Evolutionary conservation across 2,329 filamentous ascomycete species (phyloP), one percentile per base, ranked within the genome.

Genomic region (Calonectria leucothoes): DNA sequence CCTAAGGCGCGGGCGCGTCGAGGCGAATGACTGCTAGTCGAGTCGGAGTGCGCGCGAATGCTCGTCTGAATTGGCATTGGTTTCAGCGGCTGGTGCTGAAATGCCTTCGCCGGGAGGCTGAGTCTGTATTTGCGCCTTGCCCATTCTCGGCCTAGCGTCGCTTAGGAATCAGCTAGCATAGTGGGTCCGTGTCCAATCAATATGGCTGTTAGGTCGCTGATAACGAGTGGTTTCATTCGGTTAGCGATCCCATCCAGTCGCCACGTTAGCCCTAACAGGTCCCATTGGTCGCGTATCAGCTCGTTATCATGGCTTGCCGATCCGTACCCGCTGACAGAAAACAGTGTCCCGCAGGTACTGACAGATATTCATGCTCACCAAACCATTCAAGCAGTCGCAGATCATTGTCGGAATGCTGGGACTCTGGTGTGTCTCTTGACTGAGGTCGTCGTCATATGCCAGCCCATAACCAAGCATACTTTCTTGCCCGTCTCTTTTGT

Each of bases 41-140:
- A 66, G 65, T 72, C 70, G 70, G 61, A 55, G 49, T 72, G 65
- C 70, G 74, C 75, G 74, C 71, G 66, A 75, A 78, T 81, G 76
- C 76, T 81, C 79, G 74, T 81, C 79, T 78, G 79, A 77, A 79
- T 79, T 82, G 76, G 81, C 77, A 79, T 82, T 78, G 77, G 80
- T 82, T 81, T 82, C 80, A 80, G 79, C 76, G 74, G 59, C 68
- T 63, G 75, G 77, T 73, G 76, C 75, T 77, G 78, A 82, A 81
- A 79, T 81, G 80, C 70, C 73, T 75, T 78, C 75, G 78, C 72
- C 71, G 72, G 64, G 71, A 79, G 75, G 75, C 75, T 79, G 75
- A 77, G 73, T 73, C 49, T 67, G 63, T 69, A 72, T 79, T 82
- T 76, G 51, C 68, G 52, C 73, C 72, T 79, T 82, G 77, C 69